Conservation (phyloP, 768 basidiomycete species). For the Hypholoma sublateritium region DNA sequence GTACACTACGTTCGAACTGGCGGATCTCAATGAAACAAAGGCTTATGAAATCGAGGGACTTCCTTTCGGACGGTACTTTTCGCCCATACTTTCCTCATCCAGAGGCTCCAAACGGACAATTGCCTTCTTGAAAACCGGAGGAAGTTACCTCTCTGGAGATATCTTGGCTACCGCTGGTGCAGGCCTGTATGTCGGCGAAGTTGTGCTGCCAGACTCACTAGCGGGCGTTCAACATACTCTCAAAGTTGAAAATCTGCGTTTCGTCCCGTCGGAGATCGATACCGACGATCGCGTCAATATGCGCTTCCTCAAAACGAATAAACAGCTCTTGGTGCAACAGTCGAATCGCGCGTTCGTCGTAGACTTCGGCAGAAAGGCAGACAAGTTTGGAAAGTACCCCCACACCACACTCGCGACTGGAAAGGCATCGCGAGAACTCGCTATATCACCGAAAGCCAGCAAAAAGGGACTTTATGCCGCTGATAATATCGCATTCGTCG, state of each 20-base stretch:
- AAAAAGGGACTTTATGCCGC: constrained; percentile 19
- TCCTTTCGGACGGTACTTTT: constrained; percentile 66
- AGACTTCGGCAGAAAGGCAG: constrained; percentile 40
- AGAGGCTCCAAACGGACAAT: constrained; percentile 41
- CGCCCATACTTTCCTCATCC: constrained; percentile 53
- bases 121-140: constrained; percentile 65
- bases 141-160: constrained; percentile 59
- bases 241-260: constrained; percentile 44
- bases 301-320: constrained; percentile 52
- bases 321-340: constrained; percentile 62
- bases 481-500: constrained; percentile 59
- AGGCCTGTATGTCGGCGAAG: constrained; percentile 65
- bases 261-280: constrained; percentile 52
- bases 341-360: constrained; percentile 19
- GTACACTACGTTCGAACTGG: constrained; percentile 67
- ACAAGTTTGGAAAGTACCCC: constrained; percentile 46
- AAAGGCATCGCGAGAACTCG: constrained; percentile 57
- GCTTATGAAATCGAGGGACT: constrained; percentile 54
- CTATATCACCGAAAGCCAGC: constrained; percentile 33
- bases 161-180: constrained; percentile 62
- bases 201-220: constrained; percentile 43
- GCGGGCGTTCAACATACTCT: constrained; percentile 28
- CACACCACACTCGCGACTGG: constrained; percentile 53
- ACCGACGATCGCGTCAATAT: constrained; percentile 45
- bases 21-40: constrained; percentile 43